Base-by-base conservation (phyloP, 441 rosid species). In the Gossypium gossypioides region DNA sequence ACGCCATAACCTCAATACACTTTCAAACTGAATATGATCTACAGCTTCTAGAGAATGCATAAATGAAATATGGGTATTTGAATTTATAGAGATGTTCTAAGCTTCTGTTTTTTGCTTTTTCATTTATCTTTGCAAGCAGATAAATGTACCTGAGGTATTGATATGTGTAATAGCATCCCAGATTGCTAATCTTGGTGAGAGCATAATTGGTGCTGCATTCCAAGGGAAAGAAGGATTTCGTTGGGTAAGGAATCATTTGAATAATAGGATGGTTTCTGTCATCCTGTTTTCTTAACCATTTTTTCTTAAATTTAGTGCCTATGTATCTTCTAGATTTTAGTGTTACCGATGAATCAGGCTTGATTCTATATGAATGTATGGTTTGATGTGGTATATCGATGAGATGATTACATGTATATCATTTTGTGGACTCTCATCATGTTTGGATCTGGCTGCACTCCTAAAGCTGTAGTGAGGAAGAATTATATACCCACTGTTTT, bases 171-270 rank as follows among this genome's bases (percentile, higher is more conserved):
- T 88, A 69, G 96, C 99, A 72, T 91, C 97, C 72, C 97, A 90
- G 82, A 94, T 92, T 69, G 97, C 96, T 66, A 94, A 94, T 79
- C 63, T 90, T 78, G 97, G 97, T 19, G 97, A 94, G 81, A 94
- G 97, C 84, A 76, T 89, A 72, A 92, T 94, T 54, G 97, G 98
- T 73, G 96, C 97, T 65, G 75, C 77, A 15, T 76, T 89, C 71
- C 98, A 94, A 81, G 97, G 88, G 71, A 92, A 90, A 78, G 84
- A 90, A 78, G 98, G 98, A 73, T 90, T 85, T 64, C 69, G 72
- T 75, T 92, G 97, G 98, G 96, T 94, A 85, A 52, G 87, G 40
- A 74, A 50, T 42, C 34, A 7, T 66, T 46, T 46, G 1, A 46
- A 6, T 46, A 44, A 24, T 22, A 65, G 16, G 19, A 65, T 44